These are phyloP conservation scores for Ogataea paraovalis DNA, from an alignment of 805 yeast genomes.

Conservation along the genomic window DNA sequence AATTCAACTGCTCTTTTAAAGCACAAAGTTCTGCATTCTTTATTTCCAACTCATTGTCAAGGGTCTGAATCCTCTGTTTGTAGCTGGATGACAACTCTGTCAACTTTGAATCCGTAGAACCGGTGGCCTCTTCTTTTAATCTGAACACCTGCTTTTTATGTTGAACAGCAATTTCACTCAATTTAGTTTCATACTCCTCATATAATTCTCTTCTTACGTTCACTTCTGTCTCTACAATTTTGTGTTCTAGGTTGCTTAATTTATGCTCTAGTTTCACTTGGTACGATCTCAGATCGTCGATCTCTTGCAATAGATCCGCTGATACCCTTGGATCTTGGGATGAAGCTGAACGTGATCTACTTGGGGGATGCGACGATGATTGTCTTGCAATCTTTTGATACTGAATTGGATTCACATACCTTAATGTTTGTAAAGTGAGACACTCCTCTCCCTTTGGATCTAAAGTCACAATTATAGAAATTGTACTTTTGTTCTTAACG, in stretches of 20 bases:
- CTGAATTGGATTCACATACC: slow-evolving; percentile 29
- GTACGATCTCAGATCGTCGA: slow-evolving; percentile 23
- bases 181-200: slow-evolving; percentile 32
- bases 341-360: slow-evolving; percentile 3
- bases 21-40: slow-evolving; percentile 8
- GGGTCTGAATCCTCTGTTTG: slow-evolving; percentile 27
- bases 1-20: slow-evolving; percentile 7
- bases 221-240: slow-evolving; percentile 26
- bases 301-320: slow-evolving; percentile 23
- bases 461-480: slow-evolving; percentile 35
- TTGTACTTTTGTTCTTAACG: slow-evolving; percentile 28
- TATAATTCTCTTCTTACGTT: slow-evolving; percentile 27
- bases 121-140: slow-evolving; percentile 24
- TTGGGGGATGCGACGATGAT: slow-evolving; percentile 8
- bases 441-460: slow-evolving; percentile 38
- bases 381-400: slow-evolving; percentile 25
- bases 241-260: slow-evolving; percentile 22
- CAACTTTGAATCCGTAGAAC: slow-evolving; percentile 29
- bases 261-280: slow-evolving; percentile 21
- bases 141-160: slow-evolving; percentile 32
- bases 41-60: slow-evolving; percentile 11
- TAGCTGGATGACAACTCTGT: slow-evolving; percentile 31
- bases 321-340: slow-evolving; percentile 13
- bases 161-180: slow-evolving; percentile 34
- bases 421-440: slow-evolving; percentile 27